Conservation (phyloP, 306 rosid species). For the Glycine latifolia region DNA sequence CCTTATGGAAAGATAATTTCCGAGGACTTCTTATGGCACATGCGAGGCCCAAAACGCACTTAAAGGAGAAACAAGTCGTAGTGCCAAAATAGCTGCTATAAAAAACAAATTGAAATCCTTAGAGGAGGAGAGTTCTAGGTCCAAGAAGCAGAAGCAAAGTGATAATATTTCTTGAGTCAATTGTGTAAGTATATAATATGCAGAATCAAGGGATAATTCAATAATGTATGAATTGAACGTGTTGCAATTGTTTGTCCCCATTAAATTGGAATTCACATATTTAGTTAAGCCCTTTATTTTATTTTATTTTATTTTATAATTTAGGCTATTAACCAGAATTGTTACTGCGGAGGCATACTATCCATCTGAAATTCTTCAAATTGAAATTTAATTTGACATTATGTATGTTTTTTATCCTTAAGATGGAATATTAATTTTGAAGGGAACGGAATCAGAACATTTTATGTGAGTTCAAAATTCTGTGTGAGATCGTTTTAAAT, state of each 20-base stretch:
- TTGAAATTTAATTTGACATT: not conserved
- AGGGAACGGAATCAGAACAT: not conserved
- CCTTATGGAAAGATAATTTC: conserved; percentile 88
- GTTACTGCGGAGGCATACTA: not conserved
- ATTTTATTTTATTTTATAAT: too few relatives aligned
- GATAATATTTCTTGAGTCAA: conserved; percentile 51
- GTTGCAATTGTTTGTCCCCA: conserved; percentile 5
- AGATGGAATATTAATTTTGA: not conserved
- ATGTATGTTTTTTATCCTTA: not conserved
- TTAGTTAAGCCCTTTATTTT: not conserved
- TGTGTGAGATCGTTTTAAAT: not conserved
- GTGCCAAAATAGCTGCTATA: conserved; percentile 91
- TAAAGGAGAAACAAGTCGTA: conserved; percentile 70
- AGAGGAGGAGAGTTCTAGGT: conserved; percentile 72
- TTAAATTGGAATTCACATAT: conserved; percentile 26
- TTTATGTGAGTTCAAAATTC: not conserved
- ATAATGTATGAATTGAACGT: conserved; percentile 2
- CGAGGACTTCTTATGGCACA: conserved; percentile 90
- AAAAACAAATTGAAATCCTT: conserved; percentile 85
- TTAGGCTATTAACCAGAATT: conserved; percentile 4
- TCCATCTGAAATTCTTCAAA: not conserved
- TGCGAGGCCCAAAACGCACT: conserved; percentile 88
- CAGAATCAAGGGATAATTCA: not conserved
- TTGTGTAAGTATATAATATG: conserved; percentile 2
- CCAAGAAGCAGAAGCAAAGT: conserved; percentile 79